Percentiles rank a stretch among this genome's conserved stretches.
These are phyloP conservation scores for Podospora fimiseda DNA, from an alignment of 495 filamentous ascomycete species.

Conservation along the genomic window DNA sequence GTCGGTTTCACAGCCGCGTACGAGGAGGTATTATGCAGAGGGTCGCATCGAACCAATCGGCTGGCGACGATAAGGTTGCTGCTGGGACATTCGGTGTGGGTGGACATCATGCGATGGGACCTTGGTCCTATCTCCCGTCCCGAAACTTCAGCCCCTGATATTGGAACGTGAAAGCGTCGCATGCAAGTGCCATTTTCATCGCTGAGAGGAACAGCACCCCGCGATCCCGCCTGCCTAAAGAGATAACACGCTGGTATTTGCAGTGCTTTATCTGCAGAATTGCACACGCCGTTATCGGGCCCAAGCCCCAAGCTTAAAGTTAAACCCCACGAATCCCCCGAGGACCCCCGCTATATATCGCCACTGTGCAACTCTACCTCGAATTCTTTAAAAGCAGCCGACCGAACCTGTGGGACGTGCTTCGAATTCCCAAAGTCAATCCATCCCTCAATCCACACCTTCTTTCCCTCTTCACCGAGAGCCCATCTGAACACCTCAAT, in stretches of 20 bases:
- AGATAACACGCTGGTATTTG: not conserved
- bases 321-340: constrained; percentile 7
- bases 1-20: not conserved
- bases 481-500: not conserved
- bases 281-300: constrained; percentile 5
- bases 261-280: not conserved
- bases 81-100: not conserved
- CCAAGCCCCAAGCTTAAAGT: not conserved
- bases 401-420: not conserved
- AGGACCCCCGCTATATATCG: not conserved
- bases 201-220: not conserved
- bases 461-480: too few relatives aligned
- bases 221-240: not conserved
- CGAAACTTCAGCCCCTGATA: constrained; percentile 6
- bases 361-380: not conserved
- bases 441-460: not conserved
- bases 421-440: not conserved
- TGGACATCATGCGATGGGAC: constrained; percentile 1
- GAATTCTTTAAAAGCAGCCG: not conserved
- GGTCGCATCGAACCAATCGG: not conserved
- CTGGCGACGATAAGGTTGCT: constrained; percentile 5
- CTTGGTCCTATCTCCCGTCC: constrained; percentile 3
- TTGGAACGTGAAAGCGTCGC: not conserved
- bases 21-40: constrained; percentile 7
- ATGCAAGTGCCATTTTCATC: not conserved